phyloP scores from a whole-genome alignment of 768 basidiomycete species.

The Hypholoma sublateritium region DNA sequence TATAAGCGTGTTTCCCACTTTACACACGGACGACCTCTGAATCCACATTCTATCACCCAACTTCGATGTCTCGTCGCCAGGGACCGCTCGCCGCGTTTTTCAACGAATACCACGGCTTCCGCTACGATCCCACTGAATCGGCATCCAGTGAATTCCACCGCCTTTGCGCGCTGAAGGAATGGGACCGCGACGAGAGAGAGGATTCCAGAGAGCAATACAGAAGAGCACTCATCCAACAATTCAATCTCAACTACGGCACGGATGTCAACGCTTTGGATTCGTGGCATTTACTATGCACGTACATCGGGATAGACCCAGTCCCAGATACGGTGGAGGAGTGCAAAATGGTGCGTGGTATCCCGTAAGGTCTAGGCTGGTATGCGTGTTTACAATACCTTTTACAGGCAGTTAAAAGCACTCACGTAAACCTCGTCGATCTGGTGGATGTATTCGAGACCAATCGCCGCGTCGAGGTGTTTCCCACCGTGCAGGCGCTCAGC shows the following conservation, averaged over 20 bases:
- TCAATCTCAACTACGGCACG: constrained; percentile 1
- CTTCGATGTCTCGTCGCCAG: too few species aligned
- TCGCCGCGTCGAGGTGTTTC: not conserved
- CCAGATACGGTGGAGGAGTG: not conserved
- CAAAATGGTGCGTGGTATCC: not conserved
- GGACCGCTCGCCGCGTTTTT: too few species aligned
- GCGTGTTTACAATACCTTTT: not conserved
- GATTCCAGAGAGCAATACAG: not conserved
- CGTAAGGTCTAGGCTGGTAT: not conserved
- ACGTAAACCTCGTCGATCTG: not conserved
- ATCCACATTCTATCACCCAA: too few species aligned
- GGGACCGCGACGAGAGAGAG: too few species aligned
- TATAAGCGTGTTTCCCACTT: too few species aligned
- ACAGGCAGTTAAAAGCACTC: not conserved
- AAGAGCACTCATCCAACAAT: not conserved
- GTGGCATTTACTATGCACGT: not conserved
- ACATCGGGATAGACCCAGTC: not conserved
- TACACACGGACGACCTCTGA: too few species aligned
- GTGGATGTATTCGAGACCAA: not conserved
- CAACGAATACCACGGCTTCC: too few species aligned
- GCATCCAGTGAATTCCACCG: too few species aligned
- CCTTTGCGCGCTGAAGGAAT: too few species aligned
- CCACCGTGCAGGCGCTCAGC: not conserved
- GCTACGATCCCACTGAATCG: too few species aligned
- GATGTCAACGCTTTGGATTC: not conserved